phyloP scores from a whole-genome alignment of 2,329 filamentous ascomycete species.

The Aspergillus tanneri region DNA sequence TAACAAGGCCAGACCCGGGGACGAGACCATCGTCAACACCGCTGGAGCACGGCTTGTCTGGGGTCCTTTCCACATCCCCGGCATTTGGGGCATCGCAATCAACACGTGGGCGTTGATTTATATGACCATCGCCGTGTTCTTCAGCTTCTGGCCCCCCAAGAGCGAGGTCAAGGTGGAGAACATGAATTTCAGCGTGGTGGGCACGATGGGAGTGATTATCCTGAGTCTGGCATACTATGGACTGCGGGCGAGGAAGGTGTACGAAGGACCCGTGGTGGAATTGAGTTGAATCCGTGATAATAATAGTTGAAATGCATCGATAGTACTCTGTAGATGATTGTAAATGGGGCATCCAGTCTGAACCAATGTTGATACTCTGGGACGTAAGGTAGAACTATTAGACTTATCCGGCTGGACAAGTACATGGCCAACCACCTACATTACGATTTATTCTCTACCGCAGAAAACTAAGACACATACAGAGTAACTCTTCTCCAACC shows the following conservation, averaged over 20 bases:
- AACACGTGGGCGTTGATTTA: slow-evolving; percentile 49
- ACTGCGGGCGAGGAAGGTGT: slow-evolving; percentile 35
- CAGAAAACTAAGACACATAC: too few species aligned
- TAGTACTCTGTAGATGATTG: background rate
- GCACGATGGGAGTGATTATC: slow-evolving; percentile 43
- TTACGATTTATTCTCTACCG: too few species aligned
- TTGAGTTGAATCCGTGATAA: background rate
- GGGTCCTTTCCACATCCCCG: slow-evolving; percentile 31
- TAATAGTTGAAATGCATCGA: background rate
- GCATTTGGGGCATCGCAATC: slow-evolving; percentile 41
- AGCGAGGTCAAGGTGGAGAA: slow-evolving; percentile 38
- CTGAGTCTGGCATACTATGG: slow-evolving; percentile 44
- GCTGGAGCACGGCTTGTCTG: slow-evolving; percentile 30
- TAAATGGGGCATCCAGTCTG: too few species aligned
- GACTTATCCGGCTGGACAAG: too few species aligned
- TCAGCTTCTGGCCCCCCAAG: slow-evolving; percentile 49
- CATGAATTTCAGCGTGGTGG: slow-evolving; percentile 51
- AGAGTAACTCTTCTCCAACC: slow-evolving; percentile 60
- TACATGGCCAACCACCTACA: too few species aligned
- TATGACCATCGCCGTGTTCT: slow-evolving; percentile 49
- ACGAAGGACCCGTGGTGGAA: slow-evolving; percentile 33
- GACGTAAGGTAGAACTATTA: too few species aligned
- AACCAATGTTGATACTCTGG: too few species aligned
- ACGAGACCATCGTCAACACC: slow-evolving; percentile 24
- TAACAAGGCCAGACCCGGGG: slow-evolving; percentile 15